phyloP scores from a whole-genome alignment of 2,329 filamentous ascomycete genomes.

The Aspergillus bombycis region DNA sequence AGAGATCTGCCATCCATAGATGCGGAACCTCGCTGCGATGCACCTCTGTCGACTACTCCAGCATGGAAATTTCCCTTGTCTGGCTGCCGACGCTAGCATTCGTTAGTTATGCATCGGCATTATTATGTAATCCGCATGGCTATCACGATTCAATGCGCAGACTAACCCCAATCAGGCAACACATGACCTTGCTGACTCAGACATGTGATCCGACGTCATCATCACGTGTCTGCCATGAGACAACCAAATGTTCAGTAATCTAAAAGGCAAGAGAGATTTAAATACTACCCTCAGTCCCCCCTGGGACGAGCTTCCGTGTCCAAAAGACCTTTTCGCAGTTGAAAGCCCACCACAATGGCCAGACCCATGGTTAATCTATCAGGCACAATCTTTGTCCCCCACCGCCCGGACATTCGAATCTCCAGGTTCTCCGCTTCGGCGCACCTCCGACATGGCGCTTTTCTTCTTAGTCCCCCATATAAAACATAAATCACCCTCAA shows the following conservation, averaged over 20 bases:
- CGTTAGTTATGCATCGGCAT: not conserved
- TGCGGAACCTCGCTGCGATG: not conserved
- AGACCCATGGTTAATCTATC: not conserved
- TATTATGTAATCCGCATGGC: not conserved
- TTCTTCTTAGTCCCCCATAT: not conserved
- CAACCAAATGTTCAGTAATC: not conserved
- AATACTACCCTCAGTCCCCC: not conserved
- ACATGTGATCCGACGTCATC: slow-evolving; percentile 14
- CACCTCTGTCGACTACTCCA: not conserved
- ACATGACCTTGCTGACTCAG: slow-evolving; percentile 9
- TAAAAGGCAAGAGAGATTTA: not conserved
- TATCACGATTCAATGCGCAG: too few species aligned
- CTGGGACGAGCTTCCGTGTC: not conserved
- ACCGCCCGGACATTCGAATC: slow-evolving; percentile 1
- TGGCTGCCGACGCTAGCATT: not conserved
- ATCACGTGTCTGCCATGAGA: slow-evolving; percentile 3
- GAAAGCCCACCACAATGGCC: not conserved
- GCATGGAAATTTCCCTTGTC: not conserved
- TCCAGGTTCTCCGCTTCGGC: slow-evolving; percentile 4
- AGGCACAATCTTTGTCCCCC: slow-evolving; percentile 14
- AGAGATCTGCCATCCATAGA: not conserved
- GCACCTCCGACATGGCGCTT: not conserved
- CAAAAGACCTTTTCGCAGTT: too few species aligned
- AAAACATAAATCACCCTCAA: not conserved
- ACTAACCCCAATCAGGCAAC: not conserved